Evolutionary conservation across 257 asterid genomes (phyloP), one percentile per base, ranked within the genome.

Genomic region (Plantago ovata): DNA sequence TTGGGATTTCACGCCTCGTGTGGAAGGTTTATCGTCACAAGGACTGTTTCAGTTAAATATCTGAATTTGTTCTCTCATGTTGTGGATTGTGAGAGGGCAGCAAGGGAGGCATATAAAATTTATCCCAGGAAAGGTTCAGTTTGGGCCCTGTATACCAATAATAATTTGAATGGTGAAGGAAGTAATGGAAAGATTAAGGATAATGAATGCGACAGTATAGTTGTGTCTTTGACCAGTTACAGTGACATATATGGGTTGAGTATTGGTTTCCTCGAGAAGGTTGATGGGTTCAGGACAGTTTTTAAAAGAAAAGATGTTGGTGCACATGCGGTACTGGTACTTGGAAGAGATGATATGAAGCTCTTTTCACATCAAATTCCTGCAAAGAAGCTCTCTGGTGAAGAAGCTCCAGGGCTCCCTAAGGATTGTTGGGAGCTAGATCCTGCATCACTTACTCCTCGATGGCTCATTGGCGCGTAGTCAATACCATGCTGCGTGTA

Each of bases 401-500:
- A 81, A 63, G 95, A 84, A 77, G 75, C 76, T 19, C 55, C 77
- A 3, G 74, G 70, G 54, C 91, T 92, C 73, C 78, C 90, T 15
- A 82, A 77, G 69, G 71, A 79, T 69, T 88, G 95, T 68, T 92
- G 98, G 98, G 96, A 85, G 69, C 80, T 92, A 9, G 96, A 92
- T 74, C 91, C 94, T 42, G 74, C 83, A 48, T 75, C 95, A 32
- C 78, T 89, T 66, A 68, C 82, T 69, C 76, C 77, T 6, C 61
- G 71, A 70, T 46, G 60, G 61, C 79, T 71, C 61, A 50, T 49
- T 22, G 61, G 36, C 14, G 28, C 23, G 12, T 72, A 69, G 21
- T 14, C 42, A 13, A 24, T 33, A 33, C 20, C 54, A 28, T 46
- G 23, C 10, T 50, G 53, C 52, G 61, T 58, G 42, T 15, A 23